Base-by-base conservation (phyloP, 1,139 yeast species). In the Sugiyamaella neomexicana region DNA sequence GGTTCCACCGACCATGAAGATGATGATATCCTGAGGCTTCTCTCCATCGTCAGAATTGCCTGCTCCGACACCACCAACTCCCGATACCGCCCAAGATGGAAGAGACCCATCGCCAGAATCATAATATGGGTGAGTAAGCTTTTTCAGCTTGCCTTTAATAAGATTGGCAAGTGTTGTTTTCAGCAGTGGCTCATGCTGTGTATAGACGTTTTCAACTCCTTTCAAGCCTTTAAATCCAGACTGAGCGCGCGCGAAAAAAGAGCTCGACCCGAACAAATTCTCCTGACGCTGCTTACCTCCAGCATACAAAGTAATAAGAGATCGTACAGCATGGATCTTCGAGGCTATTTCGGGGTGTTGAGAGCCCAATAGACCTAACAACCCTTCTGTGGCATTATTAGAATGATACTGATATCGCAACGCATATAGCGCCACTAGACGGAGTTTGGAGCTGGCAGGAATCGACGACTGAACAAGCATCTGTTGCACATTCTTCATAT, bases 1-100 rank as follows among this genome's bases (percentile, higher is more conserved):
- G 2, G 81, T 86, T 3, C 99, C 99, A 9, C 98, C 98, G 52
- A 89, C 82, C 55, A 91, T 75, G 68, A 87, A 93, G 1, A 93
- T 79, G 12, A 93, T 78, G 7, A 93, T 77, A 64, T 90, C 96
- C 66, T 86, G 95, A 1, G 88, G 79, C 48, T 76, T 60, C 43
- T 68, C 71, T 31, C 64, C 57, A 34, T 64, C 67, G 32, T 64
- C 67, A 16, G 52, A 37, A 16, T 43, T 69, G 55, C 74, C 76
- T 60, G 66, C 25, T 20, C 25, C n/a, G 34, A 4, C 61, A 29
- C 58, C 55, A n/a, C 63, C 52, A 43, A 46, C 47, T 47, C 49
- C 47, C 12, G 34, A 36, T 8, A 42, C 36, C 23, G 67, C 64
- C 67, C 66, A 59, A 6, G 56, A 40, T 8, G 68, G 67, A 17